These are phyloP conservation scores for Zea mays DNA, from an alignment of 176 grass and related monocot genomes.

Conservation along the genomic window Zm-B73-REFERENCE-NAM-5.0 NC_050103.1:127665501-127666000, in stretches of 20 bases:
- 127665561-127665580: conserved; percentile 59
- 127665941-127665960: no score
- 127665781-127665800: conserved; percentile 48
- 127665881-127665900: conserved; percentile 22
- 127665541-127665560: conserved; percentile 68
- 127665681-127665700: conserved; percentile 64
- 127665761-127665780: conserved; percentile 26
- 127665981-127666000: no score
- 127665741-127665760: conserved; percentile 34
- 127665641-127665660: conserved; percentile 20
- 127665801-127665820: conserved; percentile 48
- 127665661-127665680: conserved; percentile 22
- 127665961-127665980: no score
- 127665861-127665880: conserved; percentile 14
- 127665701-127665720: conserved; percentile 36
- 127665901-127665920: conserved; percentile 19
- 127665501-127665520: conserved; percentile 5
- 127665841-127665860: conserved; percentile 36
- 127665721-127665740: conserved; percentile 48
- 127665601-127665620: conserved; percentile 33
- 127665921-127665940: neutral
- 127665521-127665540: conserved; percentile 78
- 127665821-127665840: conserved; percentile 42
- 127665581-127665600: conserved; percentile 61
- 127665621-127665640: conserved; percentile 31